Evolutionary conservation across 2,329 filamentous ascomycete genomes (phyloP).

Genomic region (Ophiostoma piceae): DNA sequence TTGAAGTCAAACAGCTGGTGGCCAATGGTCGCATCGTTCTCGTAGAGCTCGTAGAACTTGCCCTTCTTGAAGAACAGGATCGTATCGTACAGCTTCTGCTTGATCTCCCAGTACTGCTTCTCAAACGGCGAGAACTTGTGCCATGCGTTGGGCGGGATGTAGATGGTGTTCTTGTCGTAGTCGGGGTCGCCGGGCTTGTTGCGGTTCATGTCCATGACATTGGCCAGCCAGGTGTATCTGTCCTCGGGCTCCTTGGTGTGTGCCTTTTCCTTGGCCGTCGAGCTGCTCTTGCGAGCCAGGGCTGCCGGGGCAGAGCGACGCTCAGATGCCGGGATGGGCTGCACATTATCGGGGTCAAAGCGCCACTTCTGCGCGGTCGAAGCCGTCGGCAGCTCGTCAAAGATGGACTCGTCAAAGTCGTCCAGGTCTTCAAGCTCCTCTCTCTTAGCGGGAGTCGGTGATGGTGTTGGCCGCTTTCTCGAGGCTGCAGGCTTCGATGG

Average conservation of each 20-base stretch:
- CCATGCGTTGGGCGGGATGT: constrained; percentile 76
- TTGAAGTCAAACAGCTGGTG: constrained; percentile 97
- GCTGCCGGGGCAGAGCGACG: constrained; percentile 22
- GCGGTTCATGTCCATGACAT: constrained; percentile 76
- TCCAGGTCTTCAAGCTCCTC: constrained; percentile 41
- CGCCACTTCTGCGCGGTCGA: constrained; percentile 83
- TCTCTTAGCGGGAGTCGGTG: constrained; percentile 37
- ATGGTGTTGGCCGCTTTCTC: constrained; percentile 59
- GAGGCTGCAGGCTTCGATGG: constrained; percentile 46
- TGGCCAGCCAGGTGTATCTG: constrained; percentile 84
- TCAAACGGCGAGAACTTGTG: constrained; percentile 86
- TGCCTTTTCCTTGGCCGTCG: constrained; percentile 56
- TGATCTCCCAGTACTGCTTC: constrained; percentile 99
- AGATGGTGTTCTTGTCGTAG: constrained; percentile 87
- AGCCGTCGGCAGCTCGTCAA: constrained; percentile 52
- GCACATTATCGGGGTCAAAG: constrained; percentile 48
- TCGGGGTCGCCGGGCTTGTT: constrained; percentile 75
- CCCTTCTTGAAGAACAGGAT: constrained; percentile 99
- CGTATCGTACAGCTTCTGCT: constrained; percentile 94
- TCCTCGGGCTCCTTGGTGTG: constrained; percentile 77
- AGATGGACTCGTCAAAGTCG: constrained; percentile 50
- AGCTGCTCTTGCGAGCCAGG: constrained; percentile 30
- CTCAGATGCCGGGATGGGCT: constrained; percentile 32
- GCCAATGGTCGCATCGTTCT: constrained; percentile 93
- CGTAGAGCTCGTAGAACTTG: constrained; percentile 97